Base-by-base conservation (phyloP, 2,329 filamentous ascomycete species). In the Eutypella sp. region DNA sequence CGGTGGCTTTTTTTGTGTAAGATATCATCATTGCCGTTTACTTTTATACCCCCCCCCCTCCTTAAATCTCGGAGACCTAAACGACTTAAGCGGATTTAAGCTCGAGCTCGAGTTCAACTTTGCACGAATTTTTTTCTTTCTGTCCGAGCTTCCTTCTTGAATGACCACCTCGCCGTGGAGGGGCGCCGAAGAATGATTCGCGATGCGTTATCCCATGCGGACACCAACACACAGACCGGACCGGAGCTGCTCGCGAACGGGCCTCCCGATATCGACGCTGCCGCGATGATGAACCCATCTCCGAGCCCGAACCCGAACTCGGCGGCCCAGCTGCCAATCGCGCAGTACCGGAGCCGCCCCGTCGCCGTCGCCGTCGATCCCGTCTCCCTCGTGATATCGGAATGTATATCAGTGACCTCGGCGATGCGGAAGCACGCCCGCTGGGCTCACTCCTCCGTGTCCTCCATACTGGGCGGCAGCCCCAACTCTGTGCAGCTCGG, bases 351-450 rank as follows among this genome's bases (percentile, higher is more conserved):
- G 58, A 81, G 74, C 58, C 75, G 78, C 16, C 78, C 78, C 6
- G 76, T 91, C 25, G 81, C 87, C 27, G 89, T 96, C 51, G 89
- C 91, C 37, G 86, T 96, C 55, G 89, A 96, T 61, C 90, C 91
- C 2, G 85, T 96, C 47, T 91, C 90, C 41, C 75, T 99, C 58
- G 90, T 99, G 54, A 96, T 95, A 52, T 96, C 92, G 68, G 93
- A 99, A 83, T 99, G 93, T 68, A 97, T 97, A 64, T 92, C 91
- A 39, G 92, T 99, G 70, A 97, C 93, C 13, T 96, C 92, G 51
- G 90, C 91, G 50, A 96, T 99, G 79, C 91, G 95, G 62, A 99
- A 99, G 72, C 86, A 96, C 79, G 87, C 90, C 53, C 87, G 93
- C 54, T 97, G 92, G 76, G 89, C 90, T 40, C 91, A 97, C 66